Percentiles rank a stretch among this genome's conserved stretches.
Conservation (phyloP, 306 rosid genomes). For the Begonia loranthoides region DNA sequence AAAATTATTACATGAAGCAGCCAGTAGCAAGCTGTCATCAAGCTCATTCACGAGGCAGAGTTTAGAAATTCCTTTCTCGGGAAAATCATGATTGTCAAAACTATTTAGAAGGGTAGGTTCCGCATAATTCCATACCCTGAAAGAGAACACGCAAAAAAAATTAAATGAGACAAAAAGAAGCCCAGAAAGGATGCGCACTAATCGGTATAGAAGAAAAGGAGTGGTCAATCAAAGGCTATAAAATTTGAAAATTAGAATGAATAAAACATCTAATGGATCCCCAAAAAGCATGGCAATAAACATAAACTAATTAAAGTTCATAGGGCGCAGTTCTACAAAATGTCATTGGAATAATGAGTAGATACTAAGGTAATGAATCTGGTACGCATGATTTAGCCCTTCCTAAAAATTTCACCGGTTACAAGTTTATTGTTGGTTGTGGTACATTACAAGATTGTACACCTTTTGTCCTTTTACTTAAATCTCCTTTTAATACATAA, state of each 20-base stretch:
- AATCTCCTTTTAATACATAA: no score
- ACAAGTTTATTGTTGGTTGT: no score
- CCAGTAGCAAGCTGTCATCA: constrained; percentile 92
- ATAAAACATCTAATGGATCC: no score
- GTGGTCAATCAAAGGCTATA: constrained; percentile 6
- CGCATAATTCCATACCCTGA: constrained; percentile 82
- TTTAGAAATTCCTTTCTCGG: constrained; percentile 87
- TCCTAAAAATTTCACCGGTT: no score
- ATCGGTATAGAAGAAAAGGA: constrained; percentile 1
- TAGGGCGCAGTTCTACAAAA: neutral
- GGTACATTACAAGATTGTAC: no score
- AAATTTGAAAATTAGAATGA: constrained; percentile 2
- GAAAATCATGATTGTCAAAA: constrained; percentile 83
- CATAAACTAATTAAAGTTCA: neutral
- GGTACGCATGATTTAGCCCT: no score
- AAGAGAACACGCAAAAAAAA: constrained; percentile 4
- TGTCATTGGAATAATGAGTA: no score
- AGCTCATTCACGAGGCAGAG: constrained; percentile 91
- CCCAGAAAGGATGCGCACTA: neutral
- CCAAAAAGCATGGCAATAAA: no score
- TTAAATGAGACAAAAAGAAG: neutral
- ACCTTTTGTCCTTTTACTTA: no score
- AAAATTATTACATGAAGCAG: constrained; percentile 75
- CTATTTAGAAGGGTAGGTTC: constrained; percentile 71
- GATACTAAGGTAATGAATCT: no score